A percentile compares a stretch with the other conserved stretches of the same genome.
Conservation (phyloP, 78 protist species). For the Guillardia theta region DNA sequence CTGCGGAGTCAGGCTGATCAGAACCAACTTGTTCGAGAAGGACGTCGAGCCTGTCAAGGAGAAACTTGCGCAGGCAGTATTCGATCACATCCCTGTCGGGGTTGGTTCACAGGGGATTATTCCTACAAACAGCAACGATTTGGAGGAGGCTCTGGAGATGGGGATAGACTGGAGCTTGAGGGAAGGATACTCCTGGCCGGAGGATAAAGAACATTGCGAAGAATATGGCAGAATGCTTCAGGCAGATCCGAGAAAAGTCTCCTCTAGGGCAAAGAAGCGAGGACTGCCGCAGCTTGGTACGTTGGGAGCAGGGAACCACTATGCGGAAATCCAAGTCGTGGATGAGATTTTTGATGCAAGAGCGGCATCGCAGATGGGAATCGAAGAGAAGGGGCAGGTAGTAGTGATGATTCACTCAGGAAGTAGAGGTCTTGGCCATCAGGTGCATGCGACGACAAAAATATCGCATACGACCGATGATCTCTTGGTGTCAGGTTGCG, state of each 20-base stretch:
- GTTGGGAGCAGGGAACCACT: conserved; percentile 93
- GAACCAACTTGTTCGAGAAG: conserved; percentile 39
- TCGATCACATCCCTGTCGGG: conserved; percentile 48
- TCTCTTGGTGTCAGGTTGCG: conserved; percentile 68
- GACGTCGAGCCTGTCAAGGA: conserved; percentile 55
- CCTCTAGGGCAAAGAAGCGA: not conserved
- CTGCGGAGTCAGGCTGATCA: conserved; percentile 89
- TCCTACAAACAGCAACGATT: not conserved
- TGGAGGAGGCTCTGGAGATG: conserved; percentile 69
- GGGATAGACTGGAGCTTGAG: conserved; percentile 16
- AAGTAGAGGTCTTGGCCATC: conserved; percentile 94
- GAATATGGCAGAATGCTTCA: conserved; percentile 84
- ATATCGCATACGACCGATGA: too few species aligned
- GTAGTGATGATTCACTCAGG: conserved; percentile 61
- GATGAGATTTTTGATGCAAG: conserved; percentile 86
- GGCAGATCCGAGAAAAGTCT: conserved; percentile 70
- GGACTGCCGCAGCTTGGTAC: conserved; percentile 59
- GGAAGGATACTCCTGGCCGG: conserved; percentile 90
- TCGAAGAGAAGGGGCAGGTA: conserved; percentile 9
- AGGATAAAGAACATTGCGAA: conserved; percentile 95
- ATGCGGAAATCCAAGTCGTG: conserved; percentile 87
- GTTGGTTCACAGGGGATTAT: not conserved
- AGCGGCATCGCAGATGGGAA: not conserved
- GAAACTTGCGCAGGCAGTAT: conserved; percentile 47
- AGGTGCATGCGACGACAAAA: too few species aligned